Conservation (phyloP, 345 rosid genomes). For the Eucalyptus pauciflora region DNA sequence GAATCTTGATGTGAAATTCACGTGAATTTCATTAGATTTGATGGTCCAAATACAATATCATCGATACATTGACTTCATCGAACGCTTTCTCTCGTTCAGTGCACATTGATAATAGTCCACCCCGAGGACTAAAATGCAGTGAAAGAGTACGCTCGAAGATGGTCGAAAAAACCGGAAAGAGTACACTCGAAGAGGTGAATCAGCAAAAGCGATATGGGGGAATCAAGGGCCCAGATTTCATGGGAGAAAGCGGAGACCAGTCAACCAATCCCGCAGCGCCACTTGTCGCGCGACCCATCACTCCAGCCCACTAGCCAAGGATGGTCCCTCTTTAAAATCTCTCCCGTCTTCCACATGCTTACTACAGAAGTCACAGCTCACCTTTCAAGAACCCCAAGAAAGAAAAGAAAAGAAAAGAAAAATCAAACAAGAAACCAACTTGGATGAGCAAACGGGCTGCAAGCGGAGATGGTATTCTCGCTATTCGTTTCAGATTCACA, state of each 20-base stretch:
- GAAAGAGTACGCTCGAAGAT: background rate
- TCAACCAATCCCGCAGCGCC: background rate
- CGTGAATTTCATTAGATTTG: background rate
- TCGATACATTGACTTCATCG: background rate
- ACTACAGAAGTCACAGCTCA: background rate
- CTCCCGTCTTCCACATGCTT: background rate
- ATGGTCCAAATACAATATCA: background rate
- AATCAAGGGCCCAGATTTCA: background rate
- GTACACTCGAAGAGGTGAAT: background rate
- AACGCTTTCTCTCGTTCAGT: background rate
- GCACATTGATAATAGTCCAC: background rate
- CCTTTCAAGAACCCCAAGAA: background rate
- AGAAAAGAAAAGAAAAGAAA: background rate
- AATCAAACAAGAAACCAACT: background rate
- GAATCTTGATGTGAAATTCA: background rate
- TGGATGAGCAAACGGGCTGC: background rate
- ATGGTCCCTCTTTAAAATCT: background rate
- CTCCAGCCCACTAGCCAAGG: background rate
- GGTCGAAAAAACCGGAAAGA: background rate
- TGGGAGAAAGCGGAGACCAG: background rate
- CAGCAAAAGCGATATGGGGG: background rate
- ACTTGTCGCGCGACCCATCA: background rate
- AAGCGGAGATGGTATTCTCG: background rate
- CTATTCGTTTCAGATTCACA: background rate
- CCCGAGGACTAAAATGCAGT: background rate